Base-by-base conservation (phyloP, 1,284 basidiomycete genomes). In the Phylloboletellus chloephorus region DNA sequence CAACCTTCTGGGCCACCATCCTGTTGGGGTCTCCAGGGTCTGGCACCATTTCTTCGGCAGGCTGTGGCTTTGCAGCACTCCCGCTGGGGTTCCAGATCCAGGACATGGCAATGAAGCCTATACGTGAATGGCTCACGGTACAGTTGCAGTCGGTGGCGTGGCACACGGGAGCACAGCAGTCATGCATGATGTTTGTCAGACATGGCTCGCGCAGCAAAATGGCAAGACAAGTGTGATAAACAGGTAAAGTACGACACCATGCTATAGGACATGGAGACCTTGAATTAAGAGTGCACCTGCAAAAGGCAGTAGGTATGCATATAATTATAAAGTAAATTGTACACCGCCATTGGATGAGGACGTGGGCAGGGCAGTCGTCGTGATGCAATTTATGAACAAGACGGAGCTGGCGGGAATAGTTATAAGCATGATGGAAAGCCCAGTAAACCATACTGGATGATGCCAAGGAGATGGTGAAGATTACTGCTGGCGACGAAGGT, bases 1-100 rank as follows among this genome's bases (percentile, higher is more conserved):
- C 84, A 41, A 74, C 62, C 65, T 89, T 91, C 48, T 76, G 77
- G 25, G 79, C 74, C 30, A 90, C 85, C 73, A 78, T 74, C 52
- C 81, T 72, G 45, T 70, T 68, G 2, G 76, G 75, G 47, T 76
- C 71, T 35, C 58, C 49, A 35, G 81, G 80, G 57, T 84, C 80
- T 46, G 55, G 54, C 0, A 64, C 58, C 61, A 64, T 54, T 35
- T 65, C 57, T 35, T 63, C 42, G 1, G 46, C 11, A 17, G 54
- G 29, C n/a, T 36, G 39, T 30, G 47, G 46, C 31, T 45, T 48
- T 32, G 56, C 5, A 17, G 39, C 42, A 26, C 44, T 50, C 5
- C 63, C 61, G 13, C 34, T 43, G 7, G 63, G 58, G 37, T 54
- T 63, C 43, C 33, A 50, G 11, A 65, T 31, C 59, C 59, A 61